A percentile compares a stretch with the other conserved stretches of the same genome.
Conservation (phyloP, 2,329 filamentous ascomycete genomes). For the Claviceps paspali region DNA sequence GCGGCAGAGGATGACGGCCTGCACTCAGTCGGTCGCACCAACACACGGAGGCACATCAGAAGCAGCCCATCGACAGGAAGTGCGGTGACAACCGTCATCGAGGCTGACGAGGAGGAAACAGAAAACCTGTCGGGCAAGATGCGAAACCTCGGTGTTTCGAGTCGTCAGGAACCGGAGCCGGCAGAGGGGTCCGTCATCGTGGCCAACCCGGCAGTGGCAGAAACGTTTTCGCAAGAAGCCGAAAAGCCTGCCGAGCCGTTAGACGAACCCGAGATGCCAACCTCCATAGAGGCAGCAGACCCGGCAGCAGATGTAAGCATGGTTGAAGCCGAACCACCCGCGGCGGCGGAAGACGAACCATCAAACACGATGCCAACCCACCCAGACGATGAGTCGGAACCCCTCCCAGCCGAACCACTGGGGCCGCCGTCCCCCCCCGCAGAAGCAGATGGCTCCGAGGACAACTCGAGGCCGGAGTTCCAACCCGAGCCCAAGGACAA, state of each 20-base stretch:
- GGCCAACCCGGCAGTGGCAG: constrained; percentile 17
- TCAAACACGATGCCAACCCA: background rate
- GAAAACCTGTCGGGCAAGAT: constrained; percentile 31
- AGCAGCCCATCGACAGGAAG: constrained; percentile 69
- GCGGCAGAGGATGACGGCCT: constrained; percentile 32
- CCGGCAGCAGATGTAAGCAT: constrained; percentile 5
- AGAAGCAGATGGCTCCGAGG: too few species aligned
- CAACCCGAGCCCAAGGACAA: constrained; percentile 3
- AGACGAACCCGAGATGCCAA: background rate
- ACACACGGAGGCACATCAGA: constrained; percentile 66
- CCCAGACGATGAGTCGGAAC: background rate
- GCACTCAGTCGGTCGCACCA: constrained; percentile 43
- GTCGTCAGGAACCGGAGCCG: constrained; percentile 28
- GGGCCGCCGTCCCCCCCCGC: too few species aligned
- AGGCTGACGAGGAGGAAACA: constrained; percentile 63
- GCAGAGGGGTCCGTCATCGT: constrained; percentile 27
- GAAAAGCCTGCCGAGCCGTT: constrained; percentile 1
- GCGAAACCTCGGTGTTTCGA: constrained; percentile 30
- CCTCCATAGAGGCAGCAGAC: background rate
- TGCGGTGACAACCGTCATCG: constrained; percentile 65
- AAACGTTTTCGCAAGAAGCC: constrained; percentile 5
- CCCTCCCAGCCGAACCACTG: background rate
- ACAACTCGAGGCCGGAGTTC: background rate
- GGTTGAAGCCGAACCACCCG: constrained; percentile 1
- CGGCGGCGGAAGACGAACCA: background rate